Percentiles rank a stretch among this genome's conserved stretches.
These are phyloP conservation scores for Ammopiptanthus mongolicus DNA, from an alignment of 306 rosid genomes.

Conservation along the genomic window DNA sequence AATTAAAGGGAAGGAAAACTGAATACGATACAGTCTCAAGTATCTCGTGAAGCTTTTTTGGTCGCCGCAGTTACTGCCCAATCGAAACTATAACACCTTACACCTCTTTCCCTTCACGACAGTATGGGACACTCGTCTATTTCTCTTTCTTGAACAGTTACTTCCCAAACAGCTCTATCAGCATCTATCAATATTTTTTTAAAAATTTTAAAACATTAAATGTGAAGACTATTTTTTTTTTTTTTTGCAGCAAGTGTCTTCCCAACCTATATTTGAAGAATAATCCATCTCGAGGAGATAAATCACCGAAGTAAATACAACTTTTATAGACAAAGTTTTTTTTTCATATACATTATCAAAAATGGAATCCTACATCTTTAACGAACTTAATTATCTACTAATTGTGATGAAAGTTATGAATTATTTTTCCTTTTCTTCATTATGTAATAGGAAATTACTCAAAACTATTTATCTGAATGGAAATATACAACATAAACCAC, in stretches of 20 bases:
- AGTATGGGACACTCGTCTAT: neutral
- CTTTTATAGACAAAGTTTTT: too few species aligned
- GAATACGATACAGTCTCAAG: constrained; percentile 17
- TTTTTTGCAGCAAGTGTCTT: too few species aligned
- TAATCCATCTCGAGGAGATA: too few species aligned
- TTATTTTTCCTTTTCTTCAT: too few species aligned
- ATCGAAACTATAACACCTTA: constrained; percentile 2
- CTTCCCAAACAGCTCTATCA: neutral
- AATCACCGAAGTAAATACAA: too few species aligned
- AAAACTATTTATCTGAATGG: neutral
- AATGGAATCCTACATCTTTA: too few species aligned
- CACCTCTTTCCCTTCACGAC: neutral
- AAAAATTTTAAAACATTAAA: neutral
- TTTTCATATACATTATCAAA: too few species aligned
- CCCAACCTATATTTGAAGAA: too few species aligned
- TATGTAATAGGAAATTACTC: neutral
- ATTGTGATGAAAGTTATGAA: too few species aligned
- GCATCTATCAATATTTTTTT: neutral
- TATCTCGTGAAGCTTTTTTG: constrained; percentile 43
- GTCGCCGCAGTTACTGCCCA: constrained; percentile 40
- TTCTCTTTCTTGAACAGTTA: neutral
- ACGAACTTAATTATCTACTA: too few species aligned
- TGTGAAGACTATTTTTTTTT: too few species aligned
- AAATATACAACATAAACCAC: too few species aligned
- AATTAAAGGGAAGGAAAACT: neutral